Conservation (phyloP, 2,329 filamentous ascomycete species). For the Thyridium curvatum region DNA sequence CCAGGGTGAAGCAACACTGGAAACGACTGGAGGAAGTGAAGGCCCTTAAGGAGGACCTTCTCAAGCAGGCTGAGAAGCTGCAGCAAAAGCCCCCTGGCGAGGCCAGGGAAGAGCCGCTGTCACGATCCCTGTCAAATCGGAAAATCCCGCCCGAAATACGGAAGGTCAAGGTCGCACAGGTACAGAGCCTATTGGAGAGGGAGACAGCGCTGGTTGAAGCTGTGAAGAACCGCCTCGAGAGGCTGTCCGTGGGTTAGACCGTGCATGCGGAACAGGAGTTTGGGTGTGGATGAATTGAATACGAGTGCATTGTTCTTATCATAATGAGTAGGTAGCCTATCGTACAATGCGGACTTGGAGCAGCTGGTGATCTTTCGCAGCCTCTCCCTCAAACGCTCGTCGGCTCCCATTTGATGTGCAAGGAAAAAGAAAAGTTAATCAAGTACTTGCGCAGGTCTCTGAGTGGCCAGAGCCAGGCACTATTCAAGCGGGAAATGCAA, state of each 20-base stretch:
- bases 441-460: no score
- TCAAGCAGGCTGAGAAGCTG: slow-evolving; percentile 42
- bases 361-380: no score
- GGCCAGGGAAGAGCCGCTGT: slow-evolving; percentile 13
- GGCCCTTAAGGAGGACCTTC: slow-evolving; percentile 45
- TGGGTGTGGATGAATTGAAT: not conserved
- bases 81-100: slow-evolving; percentile 19
- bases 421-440: no score
- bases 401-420: no score
- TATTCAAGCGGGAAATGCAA: no score
- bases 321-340: slow-evolving; percentile 14
- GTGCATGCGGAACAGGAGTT: not conserved
- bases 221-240: slow-evolving; percentile 55
- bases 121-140: slow-evolving; percentile 26
- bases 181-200: slow-evolving; percentile 56
- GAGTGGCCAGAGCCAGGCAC: no score
- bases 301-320: slow-evolving; percentile 1
- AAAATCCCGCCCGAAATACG: slow-evolving; percentile 55
- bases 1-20: slow-evolving; percentile 42
- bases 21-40: slow-evolving; percentile 53
- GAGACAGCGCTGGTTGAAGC: slow-evolving; percentile 65
- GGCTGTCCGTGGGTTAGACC: slow-evolving; percentile 32
- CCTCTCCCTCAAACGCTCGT: no score
- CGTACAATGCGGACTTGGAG: not conserved
- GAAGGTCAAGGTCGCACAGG: slow-evolving; percentile 56